Conservation (phyloP, 768 basidiomycete species). For the Hemileccinum impolitum region DNA sequence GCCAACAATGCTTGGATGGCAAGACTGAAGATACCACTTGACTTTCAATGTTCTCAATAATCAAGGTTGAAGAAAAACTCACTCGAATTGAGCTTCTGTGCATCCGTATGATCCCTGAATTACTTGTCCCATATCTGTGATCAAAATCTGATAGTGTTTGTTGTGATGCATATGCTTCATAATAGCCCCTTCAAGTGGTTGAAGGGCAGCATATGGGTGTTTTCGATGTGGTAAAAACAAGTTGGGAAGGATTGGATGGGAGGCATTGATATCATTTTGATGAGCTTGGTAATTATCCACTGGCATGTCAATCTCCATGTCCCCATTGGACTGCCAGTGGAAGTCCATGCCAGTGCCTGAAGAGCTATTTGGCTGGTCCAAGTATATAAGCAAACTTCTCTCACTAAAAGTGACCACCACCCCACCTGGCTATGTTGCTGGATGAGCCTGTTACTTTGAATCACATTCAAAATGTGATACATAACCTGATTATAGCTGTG, state of each 20-base stretch:
- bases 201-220: slow-evolving; percentile 16
- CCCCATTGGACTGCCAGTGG: background rate
- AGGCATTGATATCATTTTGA: background rate
- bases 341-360: background rate
- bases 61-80: slow-evolving; percentile 1
- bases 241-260: slow-evolving; percentile 7
- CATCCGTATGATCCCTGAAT: slow-evolving; percentile 11
- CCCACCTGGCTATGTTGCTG: slow-evolving; percentile 12
- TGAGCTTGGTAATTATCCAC: background rate
- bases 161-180: slow-evolving; percentile 18
- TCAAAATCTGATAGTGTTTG: slow-evolving; percentile 1
- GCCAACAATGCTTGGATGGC: slow-evolving; percentile 20
- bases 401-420: background rate
- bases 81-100: slow-evolving; percentile 23
- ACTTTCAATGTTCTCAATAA: background rate
- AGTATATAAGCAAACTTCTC: background rate
- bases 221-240: slow-evolving; percentile 22
- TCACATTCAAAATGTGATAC: slow-evolving; percentile 24
- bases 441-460: slow-evolving; percentile 8
- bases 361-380: slow-evolving; percentile 6
- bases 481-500: slow-evolving; percentile 25
- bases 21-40: slow-evolving; percentile 4
- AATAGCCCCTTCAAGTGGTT: slow-evolving; percentile 14
- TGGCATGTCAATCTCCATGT: background rate
- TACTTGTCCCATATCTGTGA: slow-evolving; percentile 13